Base-by-base conservation (phyloP, 2,329 filamentous ascomycete species). In the Exophiala dermatitidis region DNA sequence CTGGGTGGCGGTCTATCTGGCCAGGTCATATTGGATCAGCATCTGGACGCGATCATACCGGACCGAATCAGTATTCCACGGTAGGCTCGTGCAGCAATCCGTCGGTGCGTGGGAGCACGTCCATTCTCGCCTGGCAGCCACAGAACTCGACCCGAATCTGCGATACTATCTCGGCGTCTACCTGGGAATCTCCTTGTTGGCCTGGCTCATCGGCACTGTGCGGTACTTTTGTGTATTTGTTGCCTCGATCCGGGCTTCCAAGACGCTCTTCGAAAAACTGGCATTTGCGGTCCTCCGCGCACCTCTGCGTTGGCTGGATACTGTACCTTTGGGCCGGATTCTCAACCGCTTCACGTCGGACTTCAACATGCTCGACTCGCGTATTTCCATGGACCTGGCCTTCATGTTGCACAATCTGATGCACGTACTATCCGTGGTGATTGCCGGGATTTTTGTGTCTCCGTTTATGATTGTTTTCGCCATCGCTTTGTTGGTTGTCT, bases 341-440 rank as follows among this genome's bases (percentile, higher is more conserved):
- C 73, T 90, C 19, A 91, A 91, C 69, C 78, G 87, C 1, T 88
- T 90, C 66, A 88, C 86, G 0, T 76, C 84, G 2, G 87, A 91
- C 68, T 90, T 91, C 67, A 81, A 84, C 61, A 77, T 82, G 38
- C 79, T 90, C 46, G 87, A 91, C 68, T 82, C 79, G 4, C 76
- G 80, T 34, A 71, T 90, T 46, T 79, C 82, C 4, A 78, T 79
- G 60, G 80, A 86, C 47, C 67, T 88, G 57, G 77, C 75, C 3
- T 81, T 83, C 60, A 76, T 81, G 32, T 70, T 80, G 26, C 77
- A 78, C 62, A 77, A 82, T n/a, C 62, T 79, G 7, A 72, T 90
- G 37, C 76, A 79, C 4, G 72, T 90, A 1, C 52, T 84, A 4
- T 83, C 83, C 1, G 80, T 90, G 8, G 77, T 88, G 45, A 72